Conservation (phyloP, 352 stramenopile genomes). For the Pythium scleroteichum region DNA sequence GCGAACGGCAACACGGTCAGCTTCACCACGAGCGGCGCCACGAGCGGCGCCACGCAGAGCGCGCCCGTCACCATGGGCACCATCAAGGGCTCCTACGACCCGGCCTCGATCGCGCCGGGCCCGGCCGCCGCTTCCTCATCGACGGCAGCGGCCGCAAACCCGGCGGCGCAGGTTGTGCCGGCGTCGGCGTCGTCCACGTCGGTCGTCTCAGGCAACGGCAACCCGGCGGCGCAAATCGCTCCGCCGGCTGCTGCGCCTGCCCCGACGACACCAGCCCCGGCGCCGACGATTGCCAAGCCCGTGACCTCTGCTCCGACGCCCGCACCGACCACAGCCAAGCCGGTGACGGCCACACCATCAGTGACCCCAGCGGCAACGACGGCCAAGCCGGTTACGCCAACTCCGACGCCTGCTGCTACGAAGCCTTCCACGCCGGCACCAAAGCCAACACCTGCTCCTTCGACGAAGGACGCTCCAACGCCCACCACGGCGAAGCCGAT, state of each 20-base stretch:
- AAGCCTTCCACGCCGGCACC: background rate
- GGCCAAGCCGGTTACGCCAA: background rate
- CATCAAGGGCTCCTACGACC: slow-evolving; percentile 19
- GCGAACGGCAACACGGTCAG: slow-evolving; percentile 21
- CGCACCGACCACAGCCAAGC: background rate
- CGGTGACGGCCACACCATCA: background rate
- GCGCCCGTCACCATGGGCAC: slow-evolving; percentile 16
- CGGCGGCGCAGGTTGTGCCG: slow-evolving; percentile 3
- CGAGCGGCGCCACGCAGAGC: background rate
- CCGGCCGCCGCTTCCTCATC: background rate
- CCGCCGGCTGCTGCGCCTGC: background rate
- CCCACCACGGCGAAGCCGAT: slow-evolving; percentile 6
- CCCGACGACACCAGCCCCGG: background rate
- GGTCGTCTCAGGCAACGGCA: background rate
- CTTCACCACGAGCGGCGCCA: slow-evolving; percentile 7
- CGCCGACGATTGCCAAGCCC: slow-evolving; percentile 4
- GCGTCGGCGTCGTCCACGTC: slow-evolving; percentile 5
- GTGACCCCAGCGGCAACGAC: slow-evolving; percentile 1
- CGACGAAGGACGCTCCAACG: slow-evolving; percentile 1
- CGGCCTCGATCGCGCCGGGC: slow-evolving; percentile 2
- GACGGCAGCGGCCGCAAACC: background rate
- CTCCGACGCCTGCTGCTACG: background rate
- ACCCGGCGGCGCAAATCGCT: slow-evolving; percentile 4
- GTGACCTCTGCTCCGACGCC: background rate
- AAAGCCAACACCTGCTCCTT: background rate